Conservation (phyloP, 2,329 filamentous ascomycete genomes). For the Gremmenia infestans region DNA sequence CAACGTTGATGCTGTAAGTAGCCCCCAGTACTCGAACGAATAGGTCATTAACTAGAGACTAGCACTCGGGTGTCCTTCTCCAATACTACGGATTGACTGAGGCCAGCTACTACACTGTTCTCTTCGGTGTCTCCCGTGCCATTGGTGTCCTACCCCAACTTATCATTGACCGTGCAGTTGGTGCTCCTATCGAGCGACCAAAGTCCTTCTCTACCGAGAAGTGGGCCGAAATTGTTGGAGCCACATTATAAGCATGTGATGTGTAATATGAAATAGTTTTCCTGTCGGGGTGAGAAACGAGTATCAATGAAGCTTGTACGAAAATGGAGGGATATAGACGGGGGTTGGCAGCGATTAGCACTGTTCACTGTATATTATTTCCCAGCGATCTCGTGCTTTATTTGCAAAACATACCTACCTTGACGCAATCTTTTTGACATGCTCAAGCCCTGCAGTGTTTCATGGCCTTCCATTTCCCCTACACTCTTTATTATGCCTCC, state of each 20-base stretch:
- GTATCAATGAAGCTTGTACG: constrained; percentile 19
- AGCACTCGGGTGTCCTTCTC: constrained; percentile 94
- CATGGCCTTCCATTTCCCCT: no score
- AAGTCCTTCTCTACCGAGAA: constrained; percentile 99
- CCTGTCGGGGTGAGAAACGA: neutral
- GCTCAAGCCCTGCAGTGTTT: neutral
- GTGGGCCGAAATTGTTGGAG: constrained; percentile 86
- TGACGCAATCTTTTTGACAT: constrained; percentile 1
- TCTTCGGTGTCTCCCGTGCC: constrained; percentile 97
- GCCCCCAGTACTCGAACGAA: neutral
- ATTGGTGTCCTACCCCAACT: constrained; percentile 98
- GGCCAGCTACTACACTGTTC: constrained; percentile 99
- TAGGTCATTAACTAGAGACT: neutral
- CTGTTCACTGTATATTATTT: constrained; percentile 33
- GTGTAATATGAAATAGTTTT: neutral
- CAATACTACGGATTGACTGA: constrained; percentile 99
- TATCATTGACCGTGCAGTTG: constrained; percentile 97
- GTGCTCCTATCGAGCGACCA: constrained; percentile 94
- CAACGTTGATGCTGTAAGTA: constrained; percentile 75
- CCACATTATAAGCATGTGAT: constrained; percentile 72
- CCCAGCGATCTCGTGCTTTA: constrained; percentile 23
- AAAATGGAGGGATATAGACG: constrained; percentile 26
- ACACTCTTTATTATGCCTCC: no score
- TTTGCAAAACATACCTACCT: constrained; percentile 17
- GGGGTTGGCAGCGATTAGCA: constrained; percentile 19